Conservation (phyloP, 805 yeast species). For the Debaryomyces hansenii region DNA sequence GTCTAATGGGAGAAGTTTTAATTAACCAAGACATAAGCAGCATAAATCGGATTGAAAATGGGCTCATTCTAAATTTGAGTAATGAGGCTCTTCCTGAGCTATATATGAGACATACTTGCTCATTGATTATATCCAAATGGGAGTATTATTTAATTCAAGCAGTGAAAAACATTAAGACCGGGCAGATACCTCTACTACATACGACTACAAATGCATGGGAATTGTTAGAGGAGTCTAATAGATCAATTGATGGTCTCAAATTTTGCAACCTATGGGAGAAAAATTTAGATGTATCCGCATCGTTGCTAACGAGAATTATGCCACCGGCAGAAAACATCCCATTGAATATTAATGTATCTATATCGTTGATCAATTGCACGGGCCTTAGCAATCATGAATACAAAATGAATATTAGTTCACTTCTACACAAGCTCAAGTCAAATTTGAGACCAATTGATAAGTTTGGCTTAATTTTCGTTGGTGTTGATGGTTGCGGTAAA, state of each 20-base stretch:
- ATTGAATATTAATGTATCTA: conserved; percentile 42
- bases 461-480: conserved; percentile 49
- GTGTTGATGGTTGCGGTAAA: conserved; percentile 42
- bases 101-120: conserved; percentile 27
- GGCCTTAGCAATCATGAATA: conserved; percentile 26
- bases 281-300: conserved; percentile 43
- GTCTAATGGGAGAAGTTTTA: conserved; percentile 42
- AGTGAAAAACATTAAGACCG: conserved; percentile 8
- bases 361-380: conserved; percentile 39
- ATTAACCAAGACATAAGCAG: conserved; percentile 34
- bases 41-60: conserved; percentile 20
- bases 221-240: conserved; percentile 28
- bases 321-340: conserved; percentile 41
- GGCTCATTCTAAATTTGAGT: conserved; percentile 36
- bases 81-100: conserved; percentile 47
- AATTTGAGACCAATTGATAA: conserved; percentile 38
- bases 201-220: conserved; percentile 54
- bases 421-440: conserved; percentile 24
- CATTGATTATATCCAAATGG: conserved; percentile 43
- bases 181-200: conserved; percentile 38
- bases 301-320: conserved; percentile 34
- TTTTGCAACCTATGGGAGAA: conserved; percentile 35
- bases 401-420: conserved; percentile 16
- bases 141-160: conserved; percentile 26
- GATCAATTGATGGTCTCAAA: conserved; percentile 41